These are phyloP conservation scores for Huntiella decipiens DNA, from an alignment of 2,329 filamentous ascomycete genomes.

Conservation along the genomic window DNA sequence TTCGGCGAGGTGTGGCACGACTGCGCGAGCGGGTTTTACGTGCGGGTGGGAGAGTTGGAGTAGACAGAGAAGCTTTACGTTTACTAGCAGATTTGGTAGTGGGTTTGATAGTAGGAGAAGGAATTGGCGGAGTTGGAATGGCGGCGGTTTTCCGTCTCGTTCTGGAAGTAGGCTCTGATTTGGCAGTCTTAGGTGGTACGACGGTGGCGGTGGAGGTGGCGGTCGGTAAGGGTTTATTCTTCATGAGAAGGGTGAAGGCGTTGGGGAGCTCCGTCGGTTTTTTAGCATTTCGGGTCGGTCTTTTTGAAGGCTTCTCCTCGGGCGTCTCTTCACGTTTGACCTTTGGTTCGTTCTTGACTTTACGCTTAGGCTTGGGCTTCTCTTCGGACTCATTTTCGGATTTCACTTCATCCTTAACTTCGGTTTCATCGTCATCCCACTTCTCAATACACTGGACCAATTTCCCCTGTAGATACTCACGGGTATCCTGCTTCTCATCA, in stretches of 20 bases:
- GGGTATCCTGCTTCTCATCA: conserved; percentile 38
- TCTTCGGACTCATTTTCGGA: conserved; percentile 5
- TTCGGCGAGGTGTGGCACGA: not conserved
- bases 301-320: not conserved
- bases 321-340: conserved; percentile 1
- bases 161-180: not conserved
- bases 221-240: conserved; percentile 10
- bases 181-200: not conserved
- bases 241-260: conserved; percentile 37
- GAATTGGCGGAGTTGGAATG: not conserved
- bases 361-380: not conserved
- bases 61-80: conserved; percentile 7
- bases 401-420: too few relatives aligned
- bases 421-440: too few relatives aligned
- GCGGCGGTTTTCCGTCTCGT: not conserved
- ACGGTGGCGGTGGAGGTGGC: not conserved
- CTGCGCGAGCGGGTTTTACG: conserved; percentile 46
- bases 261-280: conserved; percentile 16
- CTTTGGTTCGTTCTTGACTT: not conserved
- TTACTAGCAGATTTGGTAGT: conserved; percentile 14
- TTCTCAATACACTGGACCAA: conserved; percentile 42
- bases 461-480: conserved; percentile 69
- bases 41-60: conserved; percentile 10
- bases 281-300: too few relatives aligned
- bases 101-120: too few relatives aligned